A percentile compares a stretch with the other conserved stretches of the same genome.
phyloP scores from a whole-genome alignment of 2,329 filamentous ascomycete genomes.

The Curvularia spicifera region DNA sequence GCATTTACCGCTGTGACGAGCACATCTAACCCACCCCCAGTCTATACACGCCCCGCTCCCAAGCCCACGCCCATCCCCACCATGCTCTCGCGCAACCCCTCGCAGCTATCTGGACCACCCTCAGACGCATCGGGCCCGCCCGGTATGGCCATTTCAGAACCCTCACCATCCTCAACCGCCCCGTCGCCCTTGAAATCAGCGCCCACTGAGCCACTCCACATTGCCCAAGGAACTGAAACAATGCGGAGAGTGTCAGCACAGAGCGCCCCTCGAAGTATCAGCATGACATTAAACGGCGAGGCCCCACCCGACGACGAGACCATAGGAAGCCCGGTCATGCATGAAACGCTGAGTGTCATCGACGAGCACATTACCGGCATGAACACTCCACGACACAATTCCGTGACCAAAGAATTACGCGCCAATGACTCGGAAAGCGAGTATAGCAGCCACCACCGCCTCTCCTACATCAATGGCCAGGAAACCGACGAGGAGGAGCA shows the following conservation, averaged over 20 bases:
- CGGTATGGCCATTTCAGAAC: conserved; percentile 28
- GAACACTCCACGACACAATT: conserved; percentile 64
- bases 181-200: conserved; percentile 27
- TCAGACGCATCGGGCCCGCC: conserved; percentile 20
- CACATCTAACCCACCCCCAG: conserved; percentile 49
- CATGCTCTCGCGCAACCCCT: conserved; percentile 40
- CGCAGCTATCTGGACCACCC: conserved; percentile 30
- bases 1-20: background rate
- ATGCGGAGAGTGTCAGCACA: conserved; percentile 31
- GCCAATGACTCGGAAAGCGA: conserved; percentile 83
- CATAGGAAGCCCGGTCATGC: conserved; percentile 79
- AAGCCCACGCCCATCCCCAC: conserved; percentile 49
- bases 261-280: conserved; percentile 40
- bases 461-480: conserved; percentile 92
- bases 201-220: conserved; percentile 41
- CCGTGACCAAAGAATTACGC: conserved; percentile 59
- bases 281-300: conserved; percentile 45
- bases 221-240: conserved; percentile 19
- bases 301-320: conserved; percentile 48
- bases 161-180: conserved; percentile 24
- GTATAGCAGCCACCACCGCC: conserved; percentile 81
- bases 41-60: conserved; percentile 67
- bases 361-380: conserved; percentile 96
- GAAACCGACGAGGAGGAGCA: conserved; percentile 95
- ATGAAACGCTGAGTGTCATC: conserved; percentile 93